Evolutionary conservation across 768 basidiomycete genomes (phyloP), one percentile per base, ranked within the genome.

Genomic region (Mycena vitilis): DNA sequence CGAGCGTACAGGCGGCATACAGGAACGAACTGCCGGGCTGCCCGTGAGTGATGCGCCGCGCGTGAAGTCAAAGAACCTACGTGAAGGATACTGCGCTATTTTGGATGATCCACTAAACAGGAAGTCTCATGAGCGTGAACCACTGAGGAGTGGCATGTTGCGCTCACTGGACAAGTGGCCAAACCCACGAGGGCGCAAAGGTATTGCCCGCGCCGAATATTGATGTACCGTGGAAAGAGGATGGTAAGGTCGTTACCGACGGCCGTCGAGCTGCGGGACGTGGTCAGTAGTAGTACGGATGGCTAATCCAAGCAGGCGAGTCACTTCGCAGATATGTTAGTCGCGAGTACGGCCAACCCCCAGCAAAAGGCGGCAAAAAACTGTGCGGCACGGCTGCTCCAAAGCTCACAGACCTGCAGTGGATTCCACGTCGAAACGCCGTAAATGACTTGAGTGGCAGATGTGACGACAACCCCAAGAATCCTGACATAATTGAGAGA

Each of bases 381-480:
- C 18, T 85, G 84, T 1, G 86, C 90, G 0, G 89, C 86, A 38
- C 91, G 86, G 74, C 88, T 91, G 69, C 86, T 81, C 90, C 89
- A 91, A 25, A 81, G 77, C 71, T 86, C 82, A 74, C 89, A 86
- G 64, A 91, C 83, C 63, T 78, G 73, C 30, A 74, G 45, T 0
- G 73, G 73, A 48, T 73, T 74, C 73, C 73, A 74, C 9, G 71
- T 72, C 15, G 66, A 63, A 10, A 73, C 71, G 25, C 85, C 88
- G 73, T 91, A 91, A 42, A 90, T 86, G 20, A 81, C 77, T 51
- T 85, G 79, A 10, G 87, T 89, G 7, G 89, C 88, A 18, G 83
- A 86, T 12, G 90, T 89, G 47, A 89, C 88, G 20, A 86, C 86
- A 63, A 91, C 84, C 38, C 90, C 90, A 62, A 89, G 69, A 15